Base-by-base conservation (phyloP, 2,329 filamentous ascomycete genomes). In the Aspergillus transmontanensis region DNA sequence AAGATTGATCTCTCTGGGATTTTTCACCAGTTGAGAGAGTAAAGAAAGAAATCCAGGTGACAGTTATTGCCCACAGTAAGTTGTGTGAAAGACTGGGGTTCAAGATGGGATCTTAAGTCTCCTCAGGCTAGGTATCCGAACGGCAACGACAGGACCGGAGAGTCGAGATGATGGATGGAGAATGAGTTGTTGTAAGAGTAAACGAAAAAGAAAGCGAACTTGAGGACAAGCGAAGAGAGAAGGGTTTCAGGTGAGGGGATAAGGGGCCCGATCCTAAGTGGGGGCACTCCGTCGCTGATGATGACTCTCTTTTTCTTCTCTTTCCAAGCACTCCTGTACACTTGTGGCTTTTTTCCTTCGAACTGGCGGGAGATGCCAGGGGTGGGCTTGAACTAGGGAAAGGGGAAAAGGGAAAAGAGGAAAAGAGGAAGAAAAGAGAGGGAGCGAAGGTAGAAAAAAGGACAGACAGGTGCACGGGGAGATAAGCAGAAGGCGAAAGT, bases 381-480 rank as follows among this genome's bases (percentile, higher is more conserved):
- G 59, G 61, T 60, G 32, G 57, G 51, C 10, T 55, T 54, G 51
- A 53, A 60, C 59, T 43, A 54, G 61, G 50, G 43, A 41, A 62
- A 60, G 59, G 45, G 48, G 32, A 36, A 46, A 58, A 56, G 61
- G 48, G 23, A 23, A 23, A 23, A 23, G 23, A 56, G 63, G 51
- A 63, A 63, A 53, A 61, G 59, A 55, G 56, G 53, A 50, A 53
- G 58, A 58, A 60, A 34, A 45, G 39, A 26, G 45, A 62, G 60
- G 59, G 34, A 58, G 57, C 59, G 57, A 58, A 61, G 64, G 63
- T 57, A 58, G 58, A 65, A 58, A 61, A 64, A 64, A 64, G 59
- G 23, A 46, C 64, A 66, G 64, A 56, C 57, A 61, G 67, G 74
- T 66, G 72, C 69, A 68, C 72, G 70, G 68, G 67, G 68, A 67